Conservation (phyloP, 768 basidiomycete species). For the Phanerodontia chrysosporium region DNA sequence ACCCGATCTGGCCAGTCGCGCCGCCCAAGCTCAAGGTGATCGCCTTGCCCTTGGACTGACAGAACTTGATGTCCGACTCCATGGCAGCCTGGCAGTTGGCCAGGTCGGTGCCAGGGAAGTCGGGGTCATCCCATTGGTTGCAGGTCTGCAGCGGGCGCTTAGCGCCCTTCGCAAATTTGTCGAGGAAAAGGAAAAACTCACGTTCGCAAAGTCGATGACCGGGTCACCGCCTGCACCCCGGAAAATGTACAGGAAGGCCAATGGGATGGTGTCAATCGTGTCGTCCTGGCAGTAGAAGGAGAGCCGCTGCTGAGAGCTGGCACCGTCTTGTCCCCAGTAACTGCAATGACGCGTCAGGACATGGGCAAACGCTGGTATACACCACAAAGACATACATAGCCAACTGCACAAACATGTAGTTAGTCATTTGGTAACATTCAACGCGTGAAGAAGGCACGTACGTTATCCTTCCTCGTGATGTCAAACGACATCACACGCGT, state of each 20-base stretch:
- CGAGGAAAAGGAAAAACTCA: slow-evolving; percentile 22
- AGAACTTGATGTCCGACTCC: slow-evolving; percentile 55
- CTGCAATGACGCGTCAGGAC: slow-evolving; percentile 17
- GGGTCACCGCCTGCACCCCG: slow-evolving; percentile 57
- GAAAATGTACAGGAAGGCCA: slow-evolving; percentile 60
- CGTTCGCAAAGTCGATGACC: slow-evolving; percentile 58
- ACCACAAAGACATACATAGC: slow-evolving; percentile 26
- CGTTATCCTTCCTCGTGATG: slow-evolving; percentile 59
- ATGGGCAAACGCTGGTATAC: too few relatives aligned
- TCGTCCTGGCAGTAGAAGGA: slow-evolving; percentile 52
- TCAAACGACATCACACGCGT: slow-evolving; percentile 40
- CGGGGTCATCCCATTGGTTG: slow-evolving; percentile 49
- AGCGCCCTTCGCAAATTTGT: background rate
- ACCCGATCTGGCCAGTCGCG: slow-evolving; percentile 57
- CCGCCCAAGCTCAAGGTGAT: slow-evolving; percentile 35
- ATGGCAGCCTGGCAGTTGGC: slow-evolving; percentile 54
- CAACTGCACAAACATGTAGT: slow-evolving; percentile 15
- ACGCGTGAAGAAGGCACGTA: slow-evolving; percentile 26
- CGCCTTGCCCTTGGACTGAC: slow-evolving; percentile 45
- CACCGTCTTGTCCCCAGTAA: slow-evolving; percentile 50
- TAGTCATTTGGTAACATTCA: background rate
- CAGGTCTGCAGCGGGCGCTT: slow-evolving; percentile 42
- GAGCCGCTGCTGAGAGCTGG: slow-evolving; percentile 48
- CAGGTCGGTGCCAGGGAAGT: slow-evolving; percentile 64
- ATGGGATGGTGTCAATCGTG: slow-evolving; percentile 52